phyloP scores from a whole-genome alignment of 1,284 basidiomycete species.

The Termitomyces sp. region DNA sequence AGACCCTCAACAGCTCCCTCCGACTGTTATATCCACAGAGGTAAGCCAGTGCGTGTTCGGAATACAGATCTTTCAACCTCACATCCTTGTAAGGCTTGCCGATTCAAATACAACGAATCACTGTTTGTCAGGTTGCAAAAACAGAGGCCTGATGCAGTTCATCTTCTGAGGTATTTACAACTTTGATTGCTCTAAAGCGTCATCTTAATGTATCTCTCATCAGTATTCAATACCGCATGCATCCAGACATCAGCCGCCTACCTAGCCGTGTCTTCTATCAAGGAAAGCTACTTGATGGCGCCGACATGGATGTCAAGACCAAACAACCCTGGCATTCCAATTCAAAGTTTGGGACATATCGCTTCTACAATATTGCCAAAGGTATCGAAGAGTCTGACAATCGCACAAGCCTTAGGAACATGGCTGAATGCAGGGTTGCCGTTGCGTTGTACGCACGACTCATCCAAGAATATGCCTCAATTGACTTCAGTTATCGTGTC shows the following conservation, averaged over 20 bases:
- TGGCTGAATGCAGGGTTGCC: constrained; percentile 73
- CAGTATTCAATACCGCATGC: constrained; percentile 99
- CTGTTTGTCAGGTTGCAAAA: constrained; percentile 92
- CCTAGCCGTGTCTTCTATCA: constrained; percentile 92
- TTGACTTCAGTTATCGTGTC: constrained; percentile 74
- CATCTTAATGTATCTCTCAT: constrained; percentile 11
- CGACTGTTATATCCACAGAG: constrained; percentile 89
- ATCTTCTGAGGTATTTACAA: constrained; percentile 75
- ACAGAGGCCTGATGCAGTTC: constrained; percentile 73
- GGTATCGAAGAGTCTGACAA: constrained; percentile 53
- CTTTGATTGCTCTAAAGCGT: neutral
- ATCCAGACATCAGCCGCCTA: constrained; percentile 89
- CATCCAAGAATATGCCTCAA: constrained; percentile 54
- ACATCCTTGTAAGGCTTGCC: constrained; percentile 51
- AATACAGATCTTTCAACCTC: neutral
- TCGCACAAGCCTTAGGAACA: constrained; percentile 72
- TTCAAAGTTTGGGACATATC: constrained; percentile 81
- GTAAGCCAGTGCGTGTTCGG: constrained; percentile 27
- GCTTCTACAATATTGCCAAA: constrained; percentile 76
- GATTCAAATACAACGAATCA: constrained; percentile 83
- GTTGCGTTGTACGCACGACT: constrained; percentile 78
- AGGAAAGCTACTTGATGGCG: constrained; percentile 80
- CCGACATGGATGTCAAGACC: constrained; percentile 84
- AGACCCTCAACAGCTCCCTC: constrained; percentile 96
- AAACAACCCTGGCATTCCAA: constrained; percentile 82